Percentiles rank a stretch among this genome's conserved stretches.
Conservation (phyloP, 2,329 filamentous ascomycete genomes). For the Bipolaris gigantea region DNA sequence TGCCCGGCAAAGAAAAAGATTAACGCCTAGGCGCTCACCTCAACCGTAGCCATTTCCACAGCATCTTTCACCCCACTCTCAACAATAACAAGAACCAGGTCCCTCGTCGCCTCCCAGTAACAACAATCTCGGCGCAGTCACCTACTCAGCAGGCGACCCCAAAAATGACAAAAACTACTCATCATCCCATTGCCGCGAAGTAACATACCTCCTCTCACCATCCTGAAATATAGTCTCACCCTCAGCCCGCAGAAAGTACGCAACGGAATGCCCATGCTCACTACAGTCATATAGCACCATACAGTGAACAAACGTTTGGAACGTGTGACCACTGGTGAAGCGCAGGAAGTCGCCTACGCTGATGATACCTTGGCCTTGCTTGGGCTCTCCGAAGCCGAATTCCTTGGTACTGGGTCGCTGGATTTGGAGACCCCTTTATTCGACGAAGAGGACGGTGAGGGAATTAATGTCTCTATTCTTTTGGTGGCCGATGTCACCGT, state of each 20-base stretch:
- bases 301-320: constrained; percentile 61
- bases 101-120: neutral
- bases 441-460: constrained; percentile 49
- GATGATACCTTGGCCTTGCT: constrained; percentile 56
- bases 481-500: constrained; percentile 34
- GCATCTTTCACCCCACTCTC: neutral
- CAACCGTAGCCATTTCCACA: constrained; percentile 7
- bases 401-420: constrained; percentile 53
- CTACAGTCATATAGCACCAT: constrained; percentile 57
- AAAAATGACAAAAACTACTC: constrained; percentile 40
- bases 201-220: constrained; percentile 57
- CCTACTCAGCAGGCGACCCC: constrained; percentile 13
- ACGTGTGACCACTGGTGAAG: constrained; percentile 56
- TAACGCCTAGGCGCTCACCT: constrained; percentile 3
- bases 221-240: constrained; percentile 60
- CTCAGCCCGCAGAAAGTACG: constrained; percentile 62
- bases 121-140: constrained; percentile 9
- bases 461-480: constrained; percentile 41
- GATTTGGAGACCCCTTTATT: constrained; percentile 62
- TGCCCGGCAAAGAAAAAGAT: no score
- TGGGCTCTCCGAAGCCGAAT: constrained; percentile 53
- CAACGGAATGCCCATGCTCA: constrained; percentile 62
- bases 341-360: constrained; percentile 63
- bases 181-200: constrained; percentile 48
- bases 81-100: neutral